These are phyloP conservation scores for Metschnikowia cubensis DNA, from an alignment of 805 yeast species.

Conservation along the genomic window DNA sequence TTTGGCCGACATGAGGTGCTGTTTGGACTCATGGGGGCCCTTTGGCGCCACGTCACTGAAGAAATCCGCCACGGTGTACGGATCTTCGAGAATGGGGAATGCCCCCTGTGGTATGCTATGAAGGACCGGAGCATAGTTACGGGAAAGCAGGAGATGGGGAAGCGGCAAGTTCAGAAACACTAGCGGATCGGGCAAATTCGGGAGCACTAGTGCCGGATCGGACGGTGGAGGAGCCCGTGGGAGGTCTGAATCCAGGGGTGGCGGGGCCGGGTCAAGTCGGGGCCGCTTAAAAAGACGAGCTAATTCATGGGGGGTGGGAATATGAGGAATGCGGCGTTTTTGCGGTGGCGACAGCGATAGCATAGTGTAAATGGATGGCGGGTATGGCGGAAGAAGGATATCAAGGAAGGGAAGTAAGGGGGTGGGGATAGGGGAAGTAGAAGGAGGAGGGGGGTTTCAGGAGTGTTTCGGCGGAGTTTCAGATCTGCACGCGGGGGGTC, in stretches of 20 bases:
- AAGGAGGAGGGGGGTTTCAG: neutral
- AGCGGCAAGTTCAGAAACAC: neutral
- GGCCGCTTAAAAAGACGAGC: slow-evolving; percentile 15
- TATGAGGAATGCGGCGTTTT: slow-evolving; percentile 10
- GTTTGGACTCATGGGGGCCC: slow-evolving; percentile 15
- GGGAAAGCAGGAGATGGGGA: neutral
- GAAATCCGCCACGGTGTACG: slow-evolving; percentile 30
- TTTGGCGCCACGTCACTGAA: slow-evolving; percentile 29
- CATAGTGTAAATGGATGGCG: neutral
- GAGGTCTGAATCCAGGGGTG: neutral
- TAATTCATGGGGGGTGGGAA: slow-evolving; percentile 16
- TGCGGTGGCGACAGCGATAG: slow-evolving; percentile 6
- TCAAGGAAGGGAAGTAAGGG: slow-evolving; percentile 1
- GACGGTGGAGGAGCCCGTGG: neutral
- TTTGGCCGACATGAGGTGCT: slow-evolving; percentile 22
- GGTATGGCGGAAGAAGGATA: neutral
- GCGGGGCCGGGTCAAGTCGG: neutral
- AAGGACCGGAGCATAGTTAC: slow-evolving; percentile 17
- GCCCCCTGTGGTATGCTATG: slow-evolving; percentile 37
- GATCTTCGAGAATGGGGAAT: slow-evolving; percentile 33
- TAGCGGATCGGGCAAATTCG: neutral
- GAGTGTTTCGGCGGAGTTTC: neutral
- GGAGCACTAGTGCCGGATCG: neutral
- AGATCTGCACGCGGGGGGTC: neutral
- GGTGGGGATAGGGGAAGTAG: slow-evolving; percentile 15